These are phyloP conservation scores for Syzygium syzygioides DNA, from an alignment of 441 rosid species.

Conservation along the genomic window DNA sequence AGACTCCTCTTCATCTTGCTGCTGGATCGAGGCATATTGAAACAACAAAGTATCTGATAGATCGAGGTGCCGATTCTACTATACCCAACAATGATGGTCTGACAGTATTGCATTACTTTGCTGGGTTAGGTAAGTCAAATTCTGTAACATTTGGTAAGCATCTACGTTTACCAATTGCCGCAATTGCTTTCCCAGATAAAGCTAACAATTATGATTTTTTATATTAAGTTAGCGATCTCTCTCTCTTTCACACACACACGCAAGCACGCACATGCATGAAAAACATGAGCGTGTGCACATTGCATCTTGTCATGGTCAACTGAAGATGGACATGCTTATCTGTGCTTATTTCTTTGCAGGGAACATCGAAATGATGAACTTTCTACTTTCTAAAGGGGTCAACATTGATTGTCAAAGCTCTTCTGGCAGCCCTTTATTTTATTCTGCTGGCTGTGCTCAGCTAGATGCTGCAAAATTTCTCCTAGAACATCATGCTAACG, in stretches of 20 bases:
- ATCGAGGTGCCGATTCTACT: conserved; percentile 61
- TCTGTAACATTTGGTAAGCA: not conserved
- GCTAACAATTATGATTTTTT: not conserved
- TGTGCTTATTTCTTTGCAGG: conserved; percentile 35
- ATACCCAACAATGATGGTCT: conserved; percentile 73
- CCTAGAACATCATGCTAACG: conserved; percentile 68
- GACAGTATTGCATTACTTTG: conserved; percentile 81
- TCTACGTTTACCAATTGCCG: not conserved
- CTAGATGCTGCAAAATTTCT: conserved; percentile 62
- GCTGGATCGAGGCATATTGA: conserved; percentile 72
- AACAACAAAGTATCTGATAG: conserved; percentile 69
- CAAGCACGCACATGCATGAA: not conserved
- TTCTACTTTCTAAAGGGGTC: conserved; percentile 54
- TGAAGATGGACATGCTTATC: not conserved
- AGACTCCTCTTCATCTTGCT: conserved; percentile 87
- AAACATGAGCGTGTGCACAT: not conserved
- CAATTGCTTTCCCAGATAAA: not conserved
- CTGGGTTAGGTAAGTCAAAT: conserved; percentile 53
- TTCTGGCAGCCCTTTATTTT: conserved; percentile 73
- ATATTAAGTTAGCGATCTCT: not conserved
- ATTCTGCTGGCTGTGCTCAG: conserved; percentile 88
- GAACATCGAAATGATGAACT: conserved; percentile 51
- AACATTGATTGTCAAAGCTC: conserved; percentile 73
- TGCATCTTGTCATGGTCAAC: not conserved
- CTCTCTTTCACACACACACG: not conserved